Conservation (phyloP, 805 yeast genomes). For the Suhomyces vadensis region DNA sequence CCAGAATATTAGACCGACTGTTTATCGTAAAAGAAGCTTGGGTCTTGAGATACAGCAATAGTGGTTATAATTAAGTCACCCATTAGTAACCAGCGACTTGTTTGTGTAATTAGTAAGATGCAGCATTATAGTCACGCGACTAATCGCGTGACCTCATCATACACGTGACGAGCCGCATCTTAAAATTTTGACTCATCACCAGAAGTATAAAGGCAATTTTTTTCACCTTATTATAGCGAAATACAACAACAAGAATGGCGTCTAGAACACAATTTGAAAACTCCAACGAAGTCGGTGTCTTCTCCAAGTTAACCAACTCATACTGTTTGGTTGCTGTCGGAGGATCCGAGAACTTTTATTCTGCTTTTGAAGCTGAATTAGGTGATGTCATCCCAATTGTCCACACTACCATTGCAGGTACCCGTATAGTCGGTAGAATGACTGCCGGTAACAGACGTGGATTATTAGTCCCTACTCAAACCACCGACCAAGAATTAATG, state of each 20-base stretch:
- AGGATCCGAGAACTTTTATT: slow-evolving; percentile 80
- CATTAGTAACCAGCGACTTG: too few species aligned
- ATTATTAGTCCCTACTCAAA: slow-evolving; percentile 91
- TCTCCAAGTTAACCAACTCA: slow-evolving; percentile 91
- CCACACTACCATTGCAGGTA: slow-evolving; percentile 97
- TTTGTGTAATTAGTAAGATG: too few species aligned
- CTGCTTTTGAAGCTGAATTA: slow-evolving; percentile 96
- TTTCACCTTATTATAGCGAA: background rate
- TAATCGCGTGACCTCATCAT: background rate
- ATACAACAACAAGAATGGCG: slow-evolving; percentile 33
- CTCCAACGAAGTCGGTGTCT: slow-evolving; percentile 77
- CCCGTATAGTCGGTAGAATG: slow-evolving; percentile 97
- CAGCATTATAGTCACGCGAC: background rate
- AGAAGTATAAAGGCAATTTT: slow-evolving; percentile 5
- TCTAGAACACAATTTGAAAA: slow-evolving; percentile 51
- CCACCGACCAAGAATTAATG: slow-evolving; percentile 97
- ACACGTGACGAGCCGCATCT: slow-evolving; percentile 1
- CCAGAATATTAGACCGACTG: too few species aligned
- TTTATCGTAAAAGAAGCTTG: too few species aligned
- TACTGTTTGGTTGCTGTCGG: slow-evolving; percentile 97
- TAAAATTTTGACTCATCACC: slow-evolving; percentile 10
- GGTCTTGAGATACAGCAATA: too few species aligned
- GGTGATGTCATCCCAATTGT: slow-evolving; percentile 96
- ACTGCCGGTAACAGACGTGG: slow-evolving; percentile 99
- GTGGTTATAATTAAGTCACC: too few species aligned